phyloP scores from a whole-genome alignment of 2,329 filamentous ascomycete genomes.

The Daldinia eschscholtzii region DNA sequence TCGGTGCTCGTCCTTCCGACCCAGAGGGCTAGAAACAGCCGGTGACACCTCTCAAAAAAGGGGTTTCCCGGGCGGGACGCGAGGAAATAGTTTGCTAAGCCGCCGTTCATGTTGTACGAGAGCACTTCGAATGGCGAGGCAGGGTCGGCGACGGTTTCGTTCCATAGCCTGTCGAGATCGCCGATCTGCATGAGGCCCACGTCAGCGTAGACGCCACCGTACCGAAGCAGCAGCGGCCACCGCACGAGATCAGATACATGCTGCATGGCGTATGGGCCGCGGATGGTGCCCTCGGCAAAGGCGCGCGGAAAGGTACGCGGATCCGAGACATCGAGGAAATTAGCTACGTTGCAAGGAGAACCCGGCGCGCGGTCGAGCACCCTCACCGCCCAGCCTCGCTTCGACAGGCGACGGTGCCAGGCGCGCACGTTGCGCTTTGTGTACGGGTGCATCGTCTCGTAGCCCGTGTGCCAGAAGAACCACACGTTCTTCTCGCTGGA shows the following conservation, averaged over 20 bases:
- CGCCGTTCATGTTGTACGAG: slow-evolving; percentile 58
- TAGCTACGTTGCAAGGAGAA: slow-evolving; percentile 62
- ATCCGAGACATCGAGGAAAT: slow-evolving; percentile 62
- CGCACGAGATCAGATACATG: slow-evolving; percentile 71
- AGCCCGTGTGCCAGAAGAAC: slow-evolving; percentile 70
- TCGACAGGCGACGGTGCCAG: slow-evolving; percentile 66
- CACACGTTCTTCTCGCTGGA: slow-evolving; percentile 66
- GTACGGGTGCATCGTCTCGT: slow-evolving; percentile 63
- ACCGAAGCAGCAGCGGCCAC: slow-evolving; percentile 66
- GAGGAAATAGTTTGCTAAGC: slow-evolving; percentile 65
- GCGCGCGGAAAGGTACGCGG: slow-evolving; percentile 61
- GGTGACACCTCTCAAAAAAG: slow-evolving; percentile 61
- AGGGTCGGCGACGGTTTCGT: slow-evolving; percentile 60
- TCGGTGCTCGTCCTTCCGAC: slow-evolving; percentile 63
- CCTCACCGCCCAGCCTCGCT: slow-evolving; percentile 65
- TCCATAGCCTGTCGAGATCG: slow-evolving; percentile 67
- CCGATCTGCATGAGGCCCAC: slow-evolving; percentile 69
- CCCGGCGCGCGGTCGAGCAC: slow-evolving; percentile 60
- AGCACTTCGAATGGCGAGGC: slow-evolving; percentile 62
- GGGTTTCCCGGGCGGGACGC: slow-evolving; percentile 56
- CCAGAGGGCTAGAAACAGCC: slow-evolving; percentile 66
- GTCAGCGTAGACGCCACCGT: slow-evolving; percentile 70
- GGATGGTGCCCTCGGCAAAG: slow-evolving; percentile 63
- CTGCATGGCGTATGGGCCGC: slow-evolving; percentile 64
- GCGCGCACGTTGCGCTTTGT: slow-evolving; percentile 65